These are phyloP conservation scores for Nitzschia putrida DNA, from an alignment of 108 stramenopile genomes.

Conservation along the genomic window DNA sequence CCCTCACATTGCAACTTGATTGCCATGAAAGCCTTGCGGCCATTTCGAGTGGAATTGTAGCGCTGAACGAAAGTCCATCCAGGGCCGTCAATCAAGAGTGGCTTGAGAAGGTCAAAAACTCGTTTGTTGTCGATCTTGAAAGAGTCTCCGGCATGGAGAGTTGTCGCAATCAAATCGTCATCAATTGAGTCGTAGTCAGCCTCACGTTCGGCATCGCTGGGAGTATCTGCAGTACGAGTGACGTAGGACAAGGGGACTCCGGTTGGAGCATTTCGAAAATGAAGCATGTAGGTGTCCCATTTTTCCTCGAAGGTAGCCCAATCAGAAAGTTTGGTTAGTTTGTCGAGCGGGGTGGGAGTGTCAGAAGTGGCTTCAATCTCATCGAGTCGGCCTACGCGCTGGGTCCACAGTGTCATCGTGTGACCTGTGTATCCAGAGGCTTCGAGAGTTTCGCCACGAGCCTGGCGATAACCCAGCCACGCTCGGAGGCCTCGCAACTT, in stretches of 20 bases:
- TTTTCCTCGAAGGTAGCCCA: background rate
- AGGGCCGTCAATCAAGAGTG: background rate
- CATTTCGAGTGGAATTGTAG: constrained; percentile 17
- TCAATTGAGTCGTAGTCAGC: background rate
- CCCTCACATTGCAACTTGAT: constrained; percentile 25
- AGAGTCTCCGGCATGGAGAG: background rate
- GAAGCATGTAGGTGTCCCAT: background rate
- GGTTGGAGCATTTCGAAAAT: background rate
- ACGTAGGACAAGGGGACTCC: background rate
- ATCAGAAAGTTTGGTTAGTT: background rate
- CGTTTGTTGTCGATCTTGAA: background rate
- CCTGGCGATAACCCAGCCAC: background rate
- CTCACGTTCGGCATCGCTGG: background rate
- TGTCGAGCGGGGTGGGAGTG: background rate
- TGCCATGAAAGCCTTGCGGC: constrained; percentile 35
- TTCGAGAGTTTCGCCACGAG: background rate
- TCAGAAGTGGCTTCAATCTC: background rate
- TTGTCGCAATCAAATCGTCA: background rate
- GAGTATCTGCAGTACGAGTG: background rate
- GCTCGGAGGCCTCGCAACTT: background rate
- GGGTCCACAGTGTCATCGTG: background rate
- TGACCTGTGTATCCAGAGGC: background rate
- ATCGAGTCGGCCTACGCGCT: background rate
- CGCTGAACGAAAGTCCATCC: constrained; percentile 25
- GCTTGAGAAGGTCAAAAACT: background rate